These are phyloP conservation scores for Ilyonectria robusta DNA, from an alignment of 2,329 filamentous ascomycete genomes.

Conservation along the genomic window DNA sequence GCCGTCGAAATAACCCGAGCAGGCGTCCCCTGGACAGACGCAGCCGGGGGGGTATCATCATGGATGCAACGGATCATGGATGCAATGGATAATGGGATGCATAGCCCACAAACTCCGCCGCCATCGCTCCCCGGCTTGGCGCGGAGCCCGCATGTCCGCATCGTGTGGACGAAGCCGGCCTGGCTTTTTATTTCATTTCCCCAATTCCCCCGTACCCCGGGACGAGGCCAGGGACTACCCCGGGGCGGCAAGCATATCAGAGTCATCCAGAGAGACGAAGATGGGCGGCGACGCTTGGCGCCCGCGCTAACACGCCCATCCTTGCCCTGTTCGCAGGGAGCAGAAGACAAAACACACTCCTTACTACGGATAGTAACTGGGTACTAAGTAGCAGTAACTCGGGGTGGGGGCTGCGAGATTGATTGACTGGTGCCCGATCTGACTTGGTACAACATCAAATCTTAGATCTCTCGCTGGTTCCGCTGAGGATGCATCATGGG, in stretches of 20 bases:
- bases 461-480: slow-evolving; percentile 32
- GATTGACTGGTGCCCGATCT: slow-evolving; percentile 49
- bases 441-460: slow-evolving; percentile 29
- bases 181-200: slow-evolving; percentile 29
- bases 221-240: neutral
- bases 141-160: neutral
- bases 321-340: neutral
- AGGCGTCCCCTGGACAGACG: slow-evolving; percentile 13
- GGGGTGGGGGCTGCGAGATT: slow-evolving; percentile 34
- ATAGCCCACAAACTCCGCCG: no score
- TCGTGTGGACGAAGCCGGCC: slow-evolving; percentile 7
- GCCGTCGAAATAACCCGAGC: slow-evolving; percentile 13
- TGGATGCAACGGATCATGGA: no score
- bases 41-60: neutral
- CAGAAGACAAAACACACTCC: slow-evolving; percentile 19
- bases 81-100: no score
- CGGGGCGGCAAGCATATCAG: neutral
- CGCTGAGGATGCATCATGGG: neutral
- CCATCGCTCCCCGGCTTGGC: slow-evolving; percentile 37
- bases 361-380: no score
- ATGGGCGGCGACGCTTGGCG: slow-evolving; percentile 20
- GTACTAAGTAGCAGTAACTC: no score
- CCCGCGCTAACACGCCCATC: slow-evolving; percentile 19
- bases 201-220: slow-evolving; percentile 32
- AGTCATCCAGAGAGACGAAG: neutral